These are phyloP conservation scores for Kwoniella dejecticola DNA, from an alignment of 768 basidiomycete genomes.

Conservation along the genomic window DNA sequence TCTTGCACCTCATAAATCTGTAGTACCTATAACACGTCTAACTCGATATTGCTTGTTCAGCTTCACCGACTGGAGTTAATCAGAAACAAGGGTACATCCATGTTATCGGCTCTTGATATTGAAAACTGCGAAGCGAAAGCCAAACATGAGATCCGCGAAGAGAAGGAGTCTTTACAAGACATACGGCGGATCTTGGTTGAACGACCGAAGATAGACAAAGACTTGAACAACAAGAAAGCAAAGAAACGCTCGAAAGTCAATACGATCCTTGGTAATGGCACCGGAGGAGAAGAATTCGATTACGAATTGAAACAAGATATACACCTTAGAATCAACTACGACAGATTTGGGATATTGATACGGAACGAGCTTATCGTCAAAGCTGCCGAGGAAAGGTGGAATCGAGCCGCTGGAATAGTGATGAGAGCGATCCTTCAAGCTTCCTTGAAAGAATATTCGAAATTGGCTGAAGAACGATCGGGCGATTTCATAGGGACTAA, in stretches of 20 bases:
- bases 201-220: conserved; percentile 23
- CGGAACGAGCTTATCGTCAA: conserved; percentile 80
- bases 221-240: conserved; percentile 24
- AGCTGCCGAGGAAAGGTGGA: conserved; percentile 77
- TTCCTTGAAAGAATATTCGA: conserved; percentile 55
- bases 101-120: conserved; percentile 23
- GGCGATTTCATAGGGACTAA: conserved; percentile 24
- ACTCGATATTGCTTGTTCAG: conserved; percentile 6
- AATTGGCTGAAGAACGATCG: conserved; percentile 27
- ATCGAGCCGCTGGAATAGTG: conserved; percentile 70
- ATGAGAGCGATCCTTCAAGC: conserved; percentile 71
- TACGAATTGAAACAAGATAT: conserved; percentile 63
- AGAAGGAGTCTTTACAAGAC: conserved; percentile 21
- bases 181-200: conserved; percentile 31
- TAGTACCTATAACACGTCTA: no score
- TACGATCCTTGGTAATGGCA: not conserved
- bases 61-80: conserved; percentile 11
- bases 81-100: conserved; percentile 6
- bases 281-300: conserved; percentile 28
- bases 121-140: conserved; percentile 19
- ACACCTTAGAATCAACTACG: conserved; percentile 84
- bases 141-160: conserved; percentile 25
- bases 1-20: no score
- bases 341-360: conserved; percentile 81
- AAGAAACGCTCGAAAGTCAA: conserved; percentile 52